phyloP scores from a whole-genome alignment of 73 alveolate genomes.

The Symbiodinium pilosum region DNA sequence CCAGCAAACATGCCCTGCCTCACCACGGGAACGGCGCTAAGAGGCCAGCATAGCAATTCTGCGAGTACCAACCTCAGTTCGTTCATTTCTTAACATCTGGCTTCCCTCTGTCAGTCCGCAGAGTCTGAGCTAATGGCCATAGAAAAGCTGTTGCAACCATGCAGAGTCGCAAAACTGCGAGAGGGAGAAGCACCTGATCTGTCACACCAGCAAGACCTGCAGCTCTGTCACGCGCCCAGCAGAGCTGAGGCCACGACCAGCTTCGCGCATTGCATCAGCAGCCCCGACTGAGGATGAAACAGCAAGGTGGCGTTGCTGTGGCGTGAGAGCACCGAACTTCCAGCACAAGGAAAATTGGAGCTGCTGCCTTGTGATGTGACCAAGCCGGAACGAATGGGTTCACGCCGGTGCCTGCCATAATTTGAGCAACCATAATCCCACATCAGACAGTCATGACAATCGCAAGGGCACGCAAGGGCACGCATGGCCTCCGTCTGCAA shows the following conservation, averaged over 20 bases:
- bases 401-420: slow-evolving; percentile 63
- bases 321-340: too few species aligned
- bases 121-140: background rate
- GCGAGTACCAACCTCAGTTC: slow-evolving; percentile 1
- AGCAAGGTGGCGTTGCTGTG: background rate
- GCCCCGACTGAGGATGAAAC: background rate
- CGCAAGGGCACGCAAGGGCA: background rate
- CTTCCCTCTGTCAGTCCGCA: too few species aligned
- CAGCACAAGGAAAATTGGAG: background rate
- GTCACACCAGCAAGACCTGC: background rate
- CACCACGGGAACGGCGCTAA: slow-evolving; percentile 16
- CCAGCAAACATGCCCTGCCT: background rate
- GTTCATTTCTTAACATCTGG: too few species aligned
- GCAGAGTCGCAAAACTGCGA: slow-evolving; percentile 41
- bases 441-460: background rate
- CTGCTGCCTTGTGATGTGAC: slow-evolving; percentile 77
- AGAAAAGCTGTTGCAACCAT: slow-evolving; percentile 11
- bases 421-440: background rate
- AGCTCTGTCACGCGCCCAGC: background rate
- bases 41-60: slow-evolving; percentile 58
- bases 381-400: slow-evolving; percentile 78
- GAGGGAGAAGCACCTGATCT: slow-evolving; percentile 33
- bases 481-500: slow-evolving; percentile 62
- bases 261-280: slow-evolving; percentile 20
- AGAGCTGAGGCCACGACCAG: background rate